These are phyloP conservation scores for Meyerozyma athensensis DNA, from an alignment of 1,139 yeast species.

Conservation along the genomic window DNA sequence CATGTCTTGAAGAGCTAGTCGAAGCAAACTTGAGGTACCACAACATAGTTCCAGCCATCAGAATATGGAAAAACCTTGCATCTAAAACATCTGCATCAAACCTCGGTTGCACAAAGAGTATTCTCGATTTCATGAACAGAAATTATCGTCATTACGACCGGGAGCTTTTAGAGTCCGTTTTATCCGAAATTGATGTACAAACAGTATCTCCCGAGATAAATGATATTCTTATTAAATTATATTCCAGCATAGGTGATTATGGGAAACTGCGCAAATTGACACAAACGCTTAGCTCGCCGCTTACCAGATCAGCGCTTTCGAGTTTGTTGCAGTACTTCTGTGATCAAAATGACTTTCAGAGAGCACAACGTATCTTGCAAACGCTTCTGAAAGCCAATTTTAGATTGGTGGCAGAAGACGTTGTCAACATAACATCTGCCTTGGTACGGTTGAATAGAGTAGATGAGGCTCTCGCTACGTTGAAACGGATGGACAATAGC, in stretches of 20 bases:
- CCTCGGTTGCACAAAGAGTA: neutral
- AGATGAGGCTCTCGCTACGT: neutral
- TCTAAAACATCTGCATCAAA: neutral
- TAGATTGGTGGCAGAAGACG: neutral
- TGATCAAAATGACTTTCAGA: neutral
- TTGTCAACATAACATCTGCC: neutral
- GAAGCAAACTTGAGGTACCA: neutral
- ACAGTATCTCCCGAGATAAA: neutral
- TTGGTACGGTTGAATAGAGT: neutral
- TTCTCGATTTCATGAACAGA: neutral
- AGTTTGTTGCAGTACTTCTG: neutral
- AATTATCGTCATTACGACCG: neutral
- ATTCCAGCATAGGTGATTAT: neutral
- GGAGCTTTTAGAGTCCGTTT: neutral
- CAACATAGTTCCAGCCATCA: neutral
- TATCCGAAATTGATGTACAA: neutral
- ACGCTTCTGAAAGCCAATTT: neutral
- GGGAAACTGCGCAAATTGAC: neutral
- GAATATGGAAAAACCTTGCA: neutral
- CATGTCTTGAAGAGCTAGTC: neutral
- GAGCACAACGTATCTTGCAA: constrained; percentile 1
- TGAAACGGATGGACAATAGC: neutral
- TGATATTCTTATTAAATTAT: neutral
- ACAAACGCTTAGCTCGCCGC: neutral
- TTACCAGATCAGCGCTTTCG: neutral